A percentile compares a stretch with the other conserved stretches of the same genome.
phyloP scores from a whole-genome alignment of 495 filamentous ascomycete genomes.

The Xylaria telfairii region DNA sequence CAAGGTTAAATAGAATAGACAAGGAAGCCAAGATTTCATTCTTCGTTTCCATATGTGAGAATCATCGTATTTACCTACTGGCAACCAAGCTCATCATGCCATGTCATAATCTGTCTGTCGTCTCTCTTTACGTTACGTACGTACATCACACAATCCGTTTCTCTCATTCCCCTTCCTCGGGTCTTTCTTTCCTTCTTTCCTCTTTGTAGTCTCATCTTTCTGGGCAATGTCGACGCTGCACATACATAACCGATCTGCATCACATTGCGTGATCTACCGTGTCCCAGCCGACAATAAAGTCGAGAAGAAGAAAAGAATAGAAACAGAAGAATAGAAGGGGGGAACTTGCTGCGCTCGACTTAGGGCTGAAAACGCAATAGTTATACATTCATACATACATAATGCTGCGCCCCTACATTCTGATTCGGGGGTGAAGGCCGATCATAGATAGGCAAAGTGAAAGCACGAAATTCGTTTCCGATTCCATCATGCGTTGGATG shows the following conservation, averaged over 20 bases:
- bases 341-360: not conserved
- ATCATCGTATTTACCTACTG: not conserved
- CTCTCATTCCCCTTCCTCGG: not conserved
- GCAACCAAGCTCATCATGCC: not conserved
- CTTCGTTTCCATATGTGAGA: not conserved
- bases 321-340: not conserved
- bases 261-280: not conserved
- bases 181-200: not conserved
- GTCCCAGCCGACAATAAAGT: not conserved
- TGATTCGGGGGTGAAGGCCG: not conserved
- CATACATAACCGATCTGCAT: not conserved
- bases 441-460: not conserved
- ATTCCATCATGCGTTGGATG: conserved; percentile 7
- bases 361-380: not conserved
- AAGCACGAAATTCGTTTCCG: not conserved
- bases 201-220: conserved; percentile 6
- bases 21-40: not conserved
- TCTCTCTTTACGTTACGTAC: conserved; percentile 6
- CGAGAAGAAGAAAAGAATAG: not conserved
- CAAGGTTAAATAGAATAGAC: not conserved
- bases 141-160: not conserved
- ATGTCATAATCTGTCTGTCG: not conserved
- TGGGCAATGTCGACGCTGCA: not conserved
- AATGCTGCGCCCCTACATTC: not conserved
- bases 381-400: conserved; percentile 22